These are phyloP conservation scores for Camelina hispida DNA, from an alignment of 345 rosid species.

Conservation along the genomic window DNA sequence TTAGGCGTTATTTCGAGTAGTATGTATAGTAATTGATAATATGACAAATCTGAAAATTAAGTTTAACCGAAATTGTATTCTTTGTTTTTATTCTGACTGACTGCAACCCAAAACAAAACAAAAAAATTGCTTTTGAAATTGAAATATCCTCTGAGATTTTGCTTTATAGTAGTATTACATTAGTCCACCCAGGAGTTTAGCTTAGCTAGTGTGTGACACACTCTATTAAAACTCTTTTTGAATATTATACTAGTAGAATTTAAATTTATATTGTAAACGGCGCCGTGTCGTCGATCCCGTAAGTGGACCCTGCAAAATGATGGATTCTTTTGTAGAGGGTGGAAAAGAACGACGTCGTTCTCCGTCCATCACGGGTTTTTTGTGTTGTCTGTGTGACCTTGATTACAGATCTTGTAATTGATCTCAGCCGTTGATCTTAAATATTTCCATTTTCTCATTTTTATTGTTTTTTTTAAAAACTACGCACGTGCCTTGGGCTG, in stretches of 20 bases:
- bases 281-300: slow-evolving; percentile 14
- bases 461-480: neutral
- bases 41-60: slow-evolving; percentile 18
- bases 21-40: neutral
- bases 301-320: slow-evolving; percentile 28
- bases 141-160: slow-evolving; percentile 34
- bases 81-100: slow-evolving; percentile 17
- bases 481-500: slow-evolving; percentile 36
- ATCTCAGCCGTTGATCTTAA: slow-evolving; percentile 52
- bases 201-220: slow-evolving; percentile 2
- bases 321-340: slow-evolving; percentile 9
- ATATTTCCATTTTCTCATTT: neutral
- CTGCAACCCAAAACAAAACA: neutral
- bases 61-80: neutral
- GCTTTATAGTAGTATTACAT: slow-evolving; percentile 21
- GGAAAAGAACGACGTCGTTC: slow-evolving; percentile 16
- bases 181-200: slow-evolving; percentile 28
- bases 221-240: neutral
- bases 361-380: slow-evolving; percentile 51
- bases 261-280: neutral
- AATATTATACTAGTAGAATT: neutral
- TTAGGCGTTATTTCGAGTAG: slow-evolving; percentile 32
- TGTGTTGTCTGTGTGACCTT: slow-evolving; percentile 38
- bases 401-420: slow-evolving; percentile 38
- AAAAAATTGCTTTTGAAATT: neutral